Evolutionary conservation across 805 yeast species (phyloP), one percentile per base, ranked within the genome.

Genomic region (Lipomyces anomalus): DNA sequence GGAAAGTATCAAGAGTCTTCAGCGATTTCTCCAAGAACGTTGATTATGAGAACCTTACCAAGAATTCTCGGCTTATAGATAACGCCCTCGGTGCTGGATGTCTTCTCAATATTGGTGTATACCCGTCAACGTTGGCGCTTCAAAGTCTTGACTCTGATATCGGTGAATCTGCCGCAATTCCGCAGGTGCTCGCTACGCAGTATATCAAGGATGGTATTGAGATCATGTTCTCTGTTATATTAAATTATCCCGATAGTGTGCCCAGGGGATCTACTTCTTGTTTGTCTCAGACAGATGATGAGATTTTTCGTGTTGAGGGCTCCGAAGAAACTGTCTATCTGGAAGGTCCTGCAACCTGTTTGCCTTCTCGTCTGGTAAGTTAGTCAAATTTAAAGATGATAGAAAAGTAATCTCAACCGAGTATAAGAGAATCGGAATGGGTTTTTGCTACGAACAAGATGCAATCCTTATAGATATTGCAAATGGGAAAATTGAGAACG

Each of bases 401-500:
- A n/a, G n/a, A n/a, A n/a, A n/a, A n/a, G n/a, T n/a, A n/a, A n/a
- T n/a, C n/a, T n/a, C 13, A 22, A 35, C 13, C 17, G 17, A n/a
- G 3, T 35, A n/a, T 20, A 17, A 16, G 13, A 22, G n/a, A 3
- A 16, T 22, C n/a, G 59, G 57, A 36, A 57, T 63, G 38, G 82
- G 82, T 0, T 73, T 75, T 58, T 72, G 71, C 53, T 71, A 70
- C 57, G 81, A 77, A 61, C 79, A 80, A 1, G 70, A 75, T 53
- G 77, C 73, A 3, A 69, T 68, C 33, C 79, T 75, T 3, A 60
- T 64, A 40, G 73, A 70, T 44, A 61, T 77, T 32, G 41, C 52
- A 4, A 59, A 57, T 13, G 75, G 75, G 6, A 64, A 61, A 40
- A 52, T 58, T 6, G 65, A 70, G 49, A 66, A 68, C 47, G 58